These are phyloP conservation scores for Priceomyces medius DNA, from an alignment of 805 yeast genomes.

Conservation along the genomic window DNA sequence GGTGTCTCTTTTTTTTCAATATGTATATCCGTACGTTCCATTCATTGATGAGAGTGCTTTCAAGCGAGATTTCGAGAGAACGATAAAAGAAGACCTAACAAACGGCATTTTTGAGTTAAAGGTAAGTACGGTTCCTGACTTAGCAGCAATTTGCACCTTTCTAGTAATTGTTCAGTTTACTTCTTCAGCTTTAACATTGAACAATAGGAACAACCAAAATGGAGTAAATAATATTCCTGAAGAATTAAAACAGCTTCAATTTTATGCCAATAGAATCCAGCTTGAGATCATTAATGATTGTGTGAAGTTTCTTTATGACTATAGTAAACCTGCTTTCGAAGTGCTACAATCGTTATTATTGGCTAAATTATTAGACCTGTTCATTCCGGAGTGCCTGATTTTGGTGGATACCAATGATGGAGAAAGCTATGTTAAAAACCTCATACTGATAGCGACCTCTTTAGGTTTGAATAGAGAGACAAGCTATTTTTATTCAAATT, in stretches of 20 bases:
- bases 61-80: conserved; percentile 2
- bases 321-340: background rate
- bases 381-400: background rate
- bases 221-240: background rate
- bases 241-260: background rate
- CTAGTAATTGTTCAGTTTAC: background rate
- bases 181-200: background rate
- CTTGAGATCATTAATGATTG: no score
- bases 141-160: background rate
- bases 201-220: background rate
- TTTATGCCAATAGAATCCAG: background rate
- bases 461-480: background rate
- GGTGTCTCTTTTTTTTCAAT: no score
- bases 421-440: background rate
- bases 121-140: background rate
- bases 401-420: background rate
- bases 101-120: no score
- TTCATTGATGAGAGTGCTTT: conserved; percentile 7
- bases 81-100: no score
- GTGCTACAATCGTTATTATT: background rate
- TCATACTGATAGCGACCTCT: background rate
- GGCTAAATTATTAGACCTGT: background rate
- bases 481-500: no score
- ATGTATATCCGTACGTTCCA: conserved; percentile 6
- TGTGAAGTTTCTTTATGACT: background rate